These are phyloP conservation scores for Wickerhamiella musiphila DNA, from an alignment of 805 yeast species.

Conservation along the genomic window DNA sequence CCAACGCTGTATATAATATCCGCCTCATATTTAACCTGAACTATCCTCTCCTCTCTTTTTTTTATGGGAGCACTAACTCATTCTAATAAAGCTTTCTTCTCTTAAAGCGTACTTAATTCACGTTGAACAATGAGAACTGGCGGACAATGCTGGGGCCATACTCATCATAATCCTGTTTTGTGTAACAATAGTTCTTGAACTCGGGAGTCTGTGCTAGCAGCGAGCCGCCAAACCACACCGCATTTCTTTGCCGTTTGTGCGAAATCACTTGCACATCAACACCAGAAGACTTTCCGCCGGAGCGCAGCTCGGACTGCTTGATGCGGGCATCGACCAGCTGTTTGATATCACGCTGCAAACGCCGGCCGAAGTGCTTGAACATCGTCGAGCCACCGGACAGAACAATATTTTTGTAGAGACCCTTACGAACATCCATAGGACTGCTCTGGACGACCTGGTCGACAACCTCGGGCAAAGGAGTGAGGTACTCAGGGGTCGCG, in stretches of 20 bases:
- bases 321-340: constrained; percentile 78
- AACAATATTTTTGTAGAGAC: constrained; percentile 86
- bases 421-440: constrained; percentile 96
- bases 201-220: constrained; percentile 93
- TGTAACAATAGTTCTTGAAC: constrained; percentile 89
- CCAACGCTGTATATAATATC: constrained; percentile 1
- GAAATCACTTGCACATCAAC: constrained; percentile 93
- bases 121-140: constrained; percentile 86
- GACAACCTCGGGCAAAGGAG: constrained; percentile 91
- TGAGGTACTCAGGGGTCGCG: constrained; percentile 82
- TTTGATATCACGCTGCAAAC: constrained; percentile 89
- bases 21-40: not conserved
- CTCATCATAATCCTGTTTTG: constrained; percentile 94
- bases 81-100: not conserved
- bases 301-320: constrained; percentile 54
- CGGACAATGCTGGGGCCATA: constrained; percentile 95
- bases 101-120: constrained; percentile 18
- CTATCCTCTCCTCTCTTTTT: too few species aligned
- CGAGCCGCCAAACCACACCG: constrained; percentile 99
- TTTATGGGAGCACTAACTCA: too few species aligned
- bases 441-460: constrained; percentile 89
- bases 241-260: constrained; percentile 94
- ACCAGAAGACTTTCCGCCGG: constrained; percentile 70
- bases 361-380: constrained; percentile 96
- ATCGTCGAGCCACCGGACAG: constrained; percentile 95